Evolutionary conservation across 768 basidiomycete species (phyloP).

Genomic region (Termitomyces sp.): DNA sequence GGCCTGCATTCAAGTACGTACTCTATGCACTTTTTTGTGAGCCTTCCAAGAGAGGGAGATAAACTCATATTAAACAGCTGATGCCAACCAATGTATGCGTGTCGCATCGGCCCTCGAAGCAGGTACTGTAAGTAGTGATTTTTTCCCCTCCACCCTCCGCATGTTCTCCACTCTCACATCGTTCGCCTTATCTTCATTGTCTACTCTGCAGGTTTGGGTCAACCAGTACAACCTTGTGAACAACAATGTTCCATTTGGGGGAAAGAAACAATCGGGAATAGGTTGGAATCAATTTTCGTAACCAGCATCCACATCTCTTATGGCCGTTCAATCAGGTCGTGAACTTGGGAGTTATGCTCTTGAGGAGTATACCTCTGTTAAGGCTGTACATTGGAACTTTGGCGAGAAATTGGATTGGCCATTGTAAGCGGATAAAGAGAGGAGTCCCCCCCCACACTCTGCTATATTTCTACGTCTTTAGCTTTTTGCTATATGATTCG

Average conservation of each 20-base stretch:
- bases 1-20: slow-evolving; percentile 82
- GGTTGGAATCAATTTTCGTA: slow-evolving; percentile 39
- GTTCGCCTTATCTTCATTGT: neutral
- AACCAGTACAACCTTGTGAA: slow-evolving; percentile 84
- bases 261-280: slow-evolving; percentile 90
- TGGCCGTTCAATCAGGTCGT: slow-evolving; percentile 48
- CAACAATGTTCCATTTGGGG: slow-evolving; percentile 93
- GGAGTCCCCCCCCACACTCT: neutral
- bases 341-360: slow-evolving; percentile 86
- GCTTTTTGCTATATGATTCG: too few species aligned
- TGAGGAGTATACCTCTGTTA: slow-evolving; percentile 80
- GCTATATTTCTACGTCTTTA: neutral
- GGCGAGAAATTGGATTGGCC: slow-evolving; percentile 81
- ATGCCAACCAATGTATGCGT: slow-evolving; percentile 86
- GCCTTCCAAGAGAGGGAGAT: neutral
- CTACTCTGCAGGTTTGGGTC: slow-evolving; percentile 68
- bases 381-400: slow-evolving; percentile 86
- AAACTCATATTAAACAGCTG: slow-evolving; percentile 36
- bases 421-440: slow-evolving; percentile 34
- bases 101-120: slow-evolving; percentile 85
- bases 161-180: neutral
- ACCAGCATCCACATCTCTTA: neutral
- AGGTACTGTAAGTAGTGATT: slow-evolving; percentile 66
- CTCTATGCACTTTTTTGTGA: neutral
- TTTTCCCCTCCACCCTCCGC: neutral